These are phyloP conservation scores for Ilyonectria robusta DNA, from an alignment of 2,329 filamentous ascomycete species.

Conservation along the genomic window DNA sequence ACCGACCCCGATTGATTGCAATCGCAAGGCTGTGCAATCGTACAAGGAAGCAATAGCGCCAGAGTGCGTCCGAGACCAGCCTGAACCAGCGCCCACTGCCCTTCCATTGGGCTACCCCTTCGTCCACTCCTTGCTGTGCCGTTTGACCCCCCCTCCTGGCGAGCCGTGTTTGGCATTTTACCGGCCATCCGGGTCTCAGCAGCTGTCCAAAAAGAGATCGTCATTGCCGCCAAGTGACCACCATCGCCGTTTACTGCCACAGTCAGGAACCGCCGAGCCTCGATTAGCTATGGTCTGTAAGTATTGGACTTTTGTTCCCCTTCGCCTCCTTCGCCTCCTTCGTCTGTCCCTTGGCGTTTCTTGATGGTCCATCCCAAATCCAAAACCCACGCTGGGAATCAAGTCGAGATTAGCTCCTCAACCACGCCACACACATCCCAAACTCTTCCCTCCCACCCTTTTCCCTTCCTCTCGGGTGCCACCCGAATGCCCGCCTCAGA, in stretches of 20 bases:
- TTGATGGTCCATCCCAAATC: neutral
- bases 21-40: neutral
- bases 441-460: neutral
- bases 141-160: neutral
- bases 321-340: neutral
- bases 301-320: neutral
- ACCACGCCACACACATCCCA: slow-evolving; percentile 9
- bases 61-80: neutral
- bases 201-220: neutral
- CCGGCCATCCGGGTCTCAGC: neutral
- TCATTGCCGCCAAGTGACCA: neutral
- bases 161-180: neutral
- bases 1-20: neutral
- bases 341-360: neutral
- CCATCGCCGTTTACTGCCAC: neutral
- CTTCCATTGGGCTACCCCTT: neutral
- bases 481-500: neutral
- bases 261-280: neutral
- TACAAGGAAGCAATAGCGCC: neutral
- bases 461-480: neutral
- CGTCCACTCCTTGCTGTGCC: neutral
- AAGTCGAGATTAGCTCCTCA: slow-evolving; percentile 3
- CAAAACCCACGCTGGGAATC: neutral
- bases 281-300: neutral
- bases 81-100: neutral